Evolutionary conservation across 1,284 basidiomycete genomes (phyloP).

Genomic region (Ustilago hordei): DNA sequence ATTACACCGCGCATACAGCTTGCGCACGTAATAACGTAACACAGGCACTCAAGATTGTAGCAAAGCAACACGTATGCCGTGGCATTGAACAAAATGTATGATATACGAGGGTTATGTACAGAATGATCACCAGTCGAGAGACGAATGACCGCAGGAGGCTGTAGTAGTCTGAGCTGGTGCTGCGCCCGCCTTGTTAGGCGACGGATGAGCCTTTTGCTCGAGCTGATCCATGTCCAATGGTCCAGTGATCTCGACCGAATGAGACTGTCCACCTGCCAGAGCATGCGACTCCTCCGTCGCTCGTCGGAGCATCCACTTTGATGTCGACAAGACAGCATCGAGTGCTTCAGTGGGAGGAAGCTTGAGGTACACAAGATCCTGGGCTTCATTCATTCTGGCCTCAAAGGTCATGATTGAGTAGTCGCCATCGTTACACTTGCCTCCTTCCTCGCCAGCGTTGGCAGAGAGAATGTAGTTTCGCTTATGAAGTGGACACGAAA

Average conservation of each 20-base stretch:
- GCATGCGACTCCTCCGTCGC: constrained; percentile 61
- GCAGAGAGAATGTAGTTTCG: constrained; percentile 75
- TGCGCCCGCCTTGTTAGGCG: constrained; percentile 8
- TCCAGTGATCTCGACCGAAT: constrained; percentile 52
- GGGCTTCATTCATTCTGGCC: constrained; percentile 72
- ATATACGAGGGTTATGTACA: constrained; percentile 21
- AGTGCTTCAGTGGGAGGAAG: constrained; percentile 76
- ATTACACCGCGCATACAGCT: no score
- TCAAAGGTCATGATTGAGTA: constrained; percentile 78
- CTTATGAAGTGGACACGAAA: constrained; percentile 78
- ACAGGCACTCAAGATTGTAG: neutral
- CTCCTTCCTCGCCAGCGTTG: constrained; percentile 71
- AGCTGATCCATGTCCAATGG: constrained; percentile 41
- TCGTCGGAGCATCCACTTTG: constrained; percentile 74
- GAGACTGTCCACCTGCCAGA: constrained; percentile 44
- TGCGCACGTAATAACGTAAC: neutral
- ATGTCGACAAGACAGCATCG: constrained; percentile 77
- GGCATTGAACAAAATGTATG: neutral
- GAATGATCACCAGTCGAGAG: constrained; percentile 40
- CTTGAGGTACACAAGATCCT: constrained; percentile 73
- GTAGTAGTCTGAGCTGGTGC: constrained; percentile 22
- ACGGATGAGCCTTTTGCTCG: constrained; percentile 7
- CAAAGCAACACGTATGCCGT: neutral
- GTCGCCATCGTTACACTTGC: constrained; percentile 77
- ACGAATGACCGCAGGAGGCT: constrained; percentile 42